A percentile compares a stretch with the other conserved stretches of the same genome.
These are phyloP conservation scores for Chlamydomonas incerta DNA, from an alignment of 139 green algal species.

Conservation along the genomic window DNA sequence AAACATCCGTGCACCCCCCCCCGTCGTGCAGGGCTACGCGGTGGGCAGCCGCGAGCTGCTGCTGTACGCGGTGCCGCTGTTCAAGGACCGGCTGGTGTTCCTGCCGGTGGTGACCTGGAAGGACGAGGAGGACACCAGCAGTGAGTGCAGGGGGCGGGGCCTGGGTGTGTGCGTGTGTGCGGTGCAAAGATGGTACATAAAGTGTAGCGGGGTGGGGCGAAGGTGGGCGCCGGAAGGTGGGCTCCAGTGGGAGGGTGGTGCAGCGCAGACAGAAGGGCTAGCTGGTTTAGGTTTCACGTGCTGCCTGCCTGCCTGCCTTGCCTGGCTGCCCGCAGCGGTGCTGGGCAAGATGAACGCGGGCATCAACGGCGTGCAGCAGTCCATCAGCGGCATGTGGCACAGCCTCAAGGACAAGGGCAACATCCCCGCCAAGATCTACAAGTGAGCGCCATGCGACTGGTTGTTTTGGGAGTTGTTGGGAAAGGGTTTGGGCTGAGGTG, in stretches of 20 bases:
- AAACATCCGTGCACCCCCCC: no score
- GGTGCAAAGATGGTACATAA: no score
- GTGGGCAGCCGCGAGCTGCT: constrained; percentile 31
- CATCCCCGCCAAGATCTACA: constrained; percentile 48
- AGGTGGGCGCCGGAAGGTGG: no score
- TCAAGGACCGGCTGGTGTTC: constrained; percentile 51
- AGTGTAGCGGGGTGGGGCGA: no score
- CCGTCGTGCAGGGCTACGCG: no score
- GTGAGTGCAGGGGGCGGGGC: background rate
- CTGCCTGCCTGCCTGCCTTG: no score
- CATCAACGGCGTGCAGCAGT: background rate
- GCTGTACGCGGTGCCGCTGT: constrained; percentile 50
- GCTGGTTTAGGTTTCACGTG: no score
- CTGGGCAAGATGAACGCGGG: constrained; percentile 30
- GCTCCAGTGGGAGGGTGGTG: no score
- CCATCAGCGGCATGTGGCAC: constrained; percentile 43
- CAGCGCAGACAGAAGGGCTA: no score
- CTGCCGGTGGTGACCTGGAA: constrained; percentile 52
- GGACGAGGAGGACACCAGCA: constrained; percentile 34
- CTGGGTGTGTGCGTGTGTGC: background rate
- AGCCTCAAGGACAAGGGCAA: constrained; percentile 53
- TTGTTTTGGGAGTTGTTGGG: no score
- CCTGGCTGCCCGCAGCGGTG: constrained; percentile 4
- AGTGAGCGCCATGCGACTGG: background rate
- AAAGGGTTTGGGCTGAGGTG: no score